phyloP scores from a whole-genome alignment of 2,329 filamentous ascomycete species.

The Claviceps capensis region DNA sequence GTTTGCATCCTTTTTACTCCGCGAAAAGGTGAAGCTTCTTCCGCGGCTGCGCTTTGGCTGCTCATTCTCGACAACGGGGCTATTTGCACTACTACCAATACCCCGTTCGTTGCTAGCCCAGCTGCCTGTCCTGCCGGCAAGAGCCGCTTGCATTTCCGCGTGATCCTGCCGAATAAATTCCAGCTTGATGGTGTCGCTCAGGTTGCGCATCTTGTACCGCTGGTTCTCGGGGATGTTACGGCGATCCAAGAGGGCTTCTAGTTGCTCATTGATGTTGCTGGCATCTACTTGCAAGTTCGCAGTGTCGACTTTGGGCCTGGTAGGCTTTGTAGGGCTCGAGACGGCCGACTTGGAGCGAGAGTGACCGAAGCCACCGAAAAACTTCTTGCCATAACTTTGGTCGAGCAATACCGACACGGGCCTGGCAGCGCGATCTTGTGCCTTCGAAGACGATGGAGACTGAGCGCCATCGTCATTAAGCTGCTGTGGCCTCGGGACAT shows the following conservation, averaged over 20 bases:
- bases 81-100: slow-evolving; percentile 15
- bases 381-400: slow-evolving; percentile 23
- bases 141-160: slow-evolving; percentile 47
- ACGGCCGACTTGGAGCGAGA: slow-evolving; percentile 23
- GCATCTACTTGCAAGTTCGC: slow-evolving; percentile 40
- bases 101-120: slow-evolving; percentile 21
- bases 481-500: slow-evolving; percentile 17
- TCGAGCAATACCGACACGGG: slow-evolving; percentile 23
- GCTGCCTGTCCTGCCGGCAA: slow-evolving; percentile 25
- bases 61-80: slow-evolving; percentile 28
- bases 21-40: slow-evolving; percentile 62
- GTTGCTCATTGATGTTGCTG: slow-evolving; percentile 41
- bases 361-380: slow-evolving; percentile 24
- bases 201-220: slow-evolving; percentile 83
- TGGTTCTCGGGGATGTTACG: slow-evolving; percentile 91
- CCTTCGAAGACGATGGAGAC: slow-evolving; percentile 12
- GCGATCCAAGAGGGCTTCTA: slow-evolving; percentile 59
- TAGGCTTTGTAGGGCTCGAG: slow-evolving; percentile 18
- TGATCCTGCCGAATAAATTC: slow-evolving; percentile 90
- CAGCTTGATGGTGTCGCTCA: slow-evolving; percentile 83
- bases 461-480: slow-evolving; percentile 11
- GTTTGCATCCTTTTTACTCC: slow-evolving; percentile 45
- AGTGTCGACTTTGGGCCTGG: slow-evolving; percentile 13
- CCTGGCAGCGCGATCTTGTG: slow-evolving; percentile 14
- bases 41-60: slow-evolving; percentile 36